Percentiles rank a stretch among this genome's conserved stretches.
These are phyloP conservation scores for Amyloporia xantha DNA, from an alignment of 768 basidiomycete genomes.

Conservation along the genomic window DNA sequence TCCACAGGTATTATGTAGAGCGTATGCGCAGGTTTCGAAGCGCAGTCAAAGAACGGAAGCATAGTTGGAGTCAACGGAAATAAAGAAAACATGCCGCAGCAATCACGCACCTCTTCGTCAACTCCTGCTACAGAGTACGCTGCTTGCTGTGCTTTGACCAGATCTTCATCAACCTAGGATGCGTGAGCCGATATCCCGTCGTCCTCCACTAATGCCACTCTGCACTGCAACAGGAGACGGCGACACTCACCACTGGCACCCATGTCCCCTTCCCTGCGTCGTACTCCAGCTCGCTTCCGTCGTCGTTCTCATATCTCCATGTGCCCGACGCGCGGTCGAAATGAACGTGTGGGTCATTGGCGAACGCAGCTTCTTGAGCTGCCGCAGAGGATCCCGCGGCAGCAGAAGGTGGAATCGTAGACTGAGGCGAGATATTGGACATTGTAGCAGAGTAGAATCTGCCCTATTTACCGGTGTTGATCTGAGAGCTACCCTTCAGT, in stretches of 20 bases:
- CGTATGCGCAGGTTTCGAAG: slow-evolving; percentile 10
- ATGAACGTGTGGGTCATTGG: slow-evolving; percentile 76
- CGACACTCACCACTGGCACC: slow-evolving; percentile 70
- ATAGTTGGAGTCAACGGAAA: slow-evolving; percentile 7
- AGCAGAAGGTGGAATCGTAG: slow-evolving; percentile 22
- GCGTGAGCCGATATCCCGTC: too few species aligned
- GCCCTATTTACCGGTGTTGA: slow-evolving; percentile 2
- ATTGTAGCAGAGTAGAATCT: neutral
- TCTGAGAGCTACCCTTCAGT: too few species aligned
- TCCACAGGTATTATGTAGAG: neutral
- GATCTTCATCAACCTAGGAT: slow-evolving; percentile 79
- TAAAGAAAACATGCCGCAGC: neutral
- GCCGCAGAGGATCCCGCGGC: slow-evolving; percentile 48
- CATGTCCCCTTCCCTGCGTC: slow-evolving; percentile 69
- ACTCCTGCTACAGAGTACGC: slow-evolving; percentile 91
- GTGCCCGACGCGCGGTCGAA: slow-evolving; percentile 68
- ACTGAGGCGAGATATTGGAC: slow-evolving; percentile 6
- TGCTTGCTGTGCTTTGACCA: slow-evolving; percentile 85
- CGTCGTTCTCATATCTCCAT: slow-evolving; percentile 88
- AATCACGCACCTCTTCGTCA: slow-evolving; percentile 77
- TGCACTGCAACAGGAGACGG: neutral
- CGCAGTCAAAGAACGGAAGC: slow-evolving; percentile 8
- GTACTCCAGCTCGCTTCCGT: slow-evolving; percentile 89
- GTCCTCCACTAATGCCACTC: neutral
- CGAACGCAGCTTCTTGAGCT: slow-evolving; percentile 62